phyloP scores from a whole-genome alignment of 2,329 filamentous ascomycete species.

The Clonostachys rhizophaga region DNA sequence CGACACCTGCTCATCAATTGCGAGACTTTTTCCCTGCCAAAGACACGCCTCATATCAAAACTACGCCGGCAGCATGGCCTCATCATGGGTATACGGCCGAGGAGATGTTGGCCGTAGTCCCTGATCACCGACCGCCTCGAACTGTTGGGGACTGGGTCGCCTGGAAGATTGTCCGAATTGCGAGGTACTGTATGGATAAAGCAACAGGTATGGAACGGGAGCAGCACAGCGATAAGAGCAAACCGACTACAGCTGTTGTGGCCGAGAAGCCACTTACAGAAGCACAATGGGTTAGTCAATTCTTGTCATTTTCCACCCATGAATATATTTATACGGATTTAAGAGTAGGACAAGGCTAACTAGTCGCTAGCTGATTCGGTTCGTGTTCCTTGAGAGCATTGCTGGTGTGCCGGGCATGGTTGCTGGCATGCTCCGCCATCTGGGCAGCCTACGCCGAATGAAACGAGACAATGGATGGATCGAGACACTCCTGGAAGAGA shows the following conservation, averaged over 20 bases:
- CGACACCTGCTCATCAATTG: conserved; percentile 37
- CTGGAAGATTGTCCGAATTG: conserved; percentile 68
- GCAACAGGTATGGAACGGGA: conserved; percentile 70
- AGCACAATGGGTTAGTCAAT: conserved; percentile 65
- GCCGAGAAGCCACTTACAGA: conserved; percentile 67
- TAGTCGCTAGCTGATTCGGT: conserved; percentile 58
- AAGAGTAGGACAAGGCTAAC: neutral
- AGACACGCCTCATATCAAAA: conserved; percentile 56
- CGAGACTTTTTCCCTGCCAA: conserved; percentile 60
- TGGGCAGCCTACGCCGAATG: conserved; percentile 78
- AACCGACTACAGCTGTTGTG: conserved; percentile 48
- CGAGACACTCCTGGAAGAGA: conserved; percentile 84
- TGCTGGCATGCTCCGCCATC: conserved; percentile 86
- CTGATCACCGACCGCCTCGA: conserved; percentile 72
- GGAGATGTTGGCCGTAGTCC: conserved; percentile 70
- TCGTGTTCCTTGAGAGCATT: conserved; percentile 91
- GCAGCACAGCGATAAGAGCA: conserved; percentile 59
- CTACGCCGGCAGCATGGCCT: conserved; percentile 62
- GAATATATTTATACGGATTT: neutral
- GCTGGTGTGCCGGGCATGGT: conserved; percentile 97
- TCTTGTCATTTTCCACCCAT: neutral
- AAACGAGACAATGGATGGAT: conserved; percentile 97
- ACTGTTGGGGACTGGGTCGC: conserved; percentile 75
- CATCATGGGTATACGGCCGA: conserved; percentile 71
- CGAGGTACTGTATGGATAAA: conserved; percentile 76